Base-by-base conservation (phyloP, 1,139 yeast species). In the Yamadazyma oceani region DNA sequence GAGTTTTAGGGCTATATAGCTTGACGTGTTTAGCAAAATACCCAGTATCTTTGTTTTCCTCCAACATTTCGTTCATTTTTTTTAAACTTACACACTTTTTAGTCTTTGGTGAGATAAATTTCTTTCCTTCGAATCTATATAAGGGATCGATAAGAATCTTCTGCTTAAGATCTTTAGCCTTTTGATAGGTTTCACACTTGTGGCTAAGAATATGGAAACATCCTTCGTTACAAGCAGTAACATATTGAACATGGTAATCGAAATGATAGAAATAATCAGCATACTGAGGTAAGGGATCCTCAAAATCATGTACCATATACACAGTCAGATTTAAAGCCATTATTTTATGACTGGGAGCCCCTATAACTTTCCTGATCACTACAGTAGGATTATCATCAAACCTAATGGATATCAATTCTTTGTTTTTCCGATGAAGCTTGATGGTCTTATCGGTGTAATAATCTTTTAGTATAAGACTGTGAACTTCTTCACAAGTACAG, bases 221-320 rank as follows among this genome's bases (percentile, higher is more conserved):
- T 5, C 30, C 30, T 27, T 27, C 30, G 10, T 4, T 4, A 16
- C 30, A 27, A n/a, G 11, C 30, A 16, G 14, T 14, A 9, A 27
- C 13, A 16, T 14, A 27, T 27, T 27, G 21, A 15, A 27, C 30
- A 16, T 27, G 30, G 10, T 16, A 27, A 15, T 27, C 30, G 16
- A 16, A 9, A 27, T 27, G 30, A 27, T 27, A 27, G 12, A 27
- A 27, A 9, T 9, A 27, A 6, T 8, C 4, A 15, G 30, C 21
- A 8, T 15, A 16, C 16, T 8, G 21, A 9, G 30, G 30, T 16
- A 27, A 27, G 4, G 30, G 30, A 16, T 27, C 30, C 14, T 27
- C 30, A 27, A 27, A 27, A 10, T 15, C 13, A 16, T 5, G 4
- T 6, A 27, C 16, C n/a, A 10, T 15, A 9, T 6, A 8, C 3